Percentiles rank a stretch among this genome's conserved stretches.
Evolutionary conservation across 495 filamentous ascomycete genomes (phyloP).

Genomic region (Patellaria atrata): DNA sequence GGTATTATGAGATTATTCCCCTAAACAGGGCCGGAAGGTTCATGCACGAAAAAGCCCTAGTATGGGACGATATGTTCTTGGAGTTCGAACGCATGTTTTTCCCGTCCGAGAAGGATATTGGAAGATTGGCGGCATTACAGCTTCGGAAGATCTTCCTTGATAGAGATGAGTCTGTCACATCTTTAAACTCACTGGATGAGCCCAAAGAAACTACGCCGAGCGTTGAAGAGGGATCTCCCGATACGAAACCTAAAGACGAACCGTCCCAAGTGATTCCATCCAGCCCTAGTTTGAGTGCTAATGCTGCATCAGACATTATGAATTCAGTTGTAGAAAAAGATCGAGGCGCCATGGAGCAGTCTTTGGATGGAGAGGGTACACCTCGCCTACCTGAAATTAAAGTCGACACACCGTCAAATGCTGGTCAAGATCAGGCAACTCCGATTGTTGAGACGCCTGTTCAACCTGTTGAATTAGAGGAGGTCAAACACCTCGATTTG

Average conservation of each 20-base stretch:
- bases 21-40: conserved; percentile 74
- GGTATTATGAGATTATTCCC: conserved; percentile 91
- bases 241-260: conserved; percentile 33
- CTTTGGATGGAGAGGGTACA: too few species aligned
- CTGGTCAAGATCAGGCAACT: conserved; percentile 12
- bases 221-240: conserved; percentile 28
- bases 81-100: conserved; percentile 91
- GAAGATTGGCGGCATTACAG: conserved; percentile 77
- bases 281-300: neutral
- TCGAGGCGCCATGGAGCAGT: too few species aligned
- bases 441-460: conserved; percentile 27
- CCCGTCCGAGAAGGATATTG: conserved; percentile 93
- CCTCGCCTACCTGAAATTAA: too few species aligned
- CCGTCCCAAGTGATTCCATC: conserved; percentile 11
- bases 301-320: conserved; percentile 35
- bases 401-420: too few species aligned
- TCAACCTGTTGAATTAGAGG: conserved; percentile 29
- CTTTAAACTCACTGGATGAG: conserved; percentile 50
- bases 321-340: conserved; percentile 58
- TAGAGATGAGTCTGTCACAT: conserved; percentile 57
- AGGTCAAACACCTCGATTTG: conserved; percentile 57
- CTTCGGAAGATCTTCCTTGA: conserved; percentile 92
- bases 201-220: conserved; percentile 20
- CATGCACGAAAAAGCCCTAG: conserved; percentile 81
- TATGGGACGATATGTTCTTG: conserved; percentile 82